Evolutionary conservation across 257 asterid species (phyloP), one percentile per base, ranked within the genome.

Genomic region (Forsythia suspensa): DNA sequence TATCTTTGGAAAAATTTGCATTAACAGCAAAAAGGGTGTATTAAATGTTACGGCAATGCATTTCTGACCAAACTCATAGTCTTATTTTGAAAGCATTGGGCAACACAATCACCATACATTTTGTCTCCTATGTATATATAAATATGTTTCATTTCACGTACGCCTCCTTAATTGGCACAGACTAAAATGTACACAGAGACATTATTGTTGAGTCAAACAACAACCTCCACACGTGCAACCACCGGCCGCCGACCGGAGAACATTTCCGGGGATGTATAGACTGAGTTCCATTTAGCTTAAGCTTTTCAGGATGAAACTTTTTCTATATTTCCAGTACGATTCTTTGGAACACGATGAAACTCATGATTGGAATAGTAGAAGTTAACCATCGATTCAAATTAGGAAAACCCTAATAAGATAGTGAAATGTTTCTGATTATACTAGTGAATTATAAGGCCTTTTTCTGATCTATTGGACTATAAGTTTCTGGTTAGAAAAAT

Each of bases 161-260:
- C 6, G 61, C 57, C 75, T 77, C 76, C 40, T 75, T 82, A 71
- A 42, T 71, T 72, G 73, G 90, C 86, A 86, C 90, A 74, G 79
- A 86, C 65, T 77, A 77, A 75, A 68, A 84, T 86, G 79, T 40
- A 43, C 39, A 3, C 70, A 36, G 9, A 40, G 20, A 73, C 67
- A 73, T 80, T n/a, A 81, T 79, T 81, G 66, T 77, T 43, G 38
- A 67, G 88, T 86, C 88, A 86, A 86, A 73, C n/a, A 72, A 71
- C 78, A 73, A 79, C 59, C 79, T 36, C 78, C 75, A 76, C 87
- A 86, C 89, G 87, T 86, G 86, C 82, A 71, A 42, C 75, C 69
- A 3, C 76, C 13, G 34, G 34, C 69, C 38, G 36, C 69, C 38
- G 0, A 18, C 8, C 24, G 63, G 21, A 52, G 24, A 52, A 16